phyloP scores from a whole-genome alignment of 305 asterid species.

The Fraxinus floribunda region DNA sequence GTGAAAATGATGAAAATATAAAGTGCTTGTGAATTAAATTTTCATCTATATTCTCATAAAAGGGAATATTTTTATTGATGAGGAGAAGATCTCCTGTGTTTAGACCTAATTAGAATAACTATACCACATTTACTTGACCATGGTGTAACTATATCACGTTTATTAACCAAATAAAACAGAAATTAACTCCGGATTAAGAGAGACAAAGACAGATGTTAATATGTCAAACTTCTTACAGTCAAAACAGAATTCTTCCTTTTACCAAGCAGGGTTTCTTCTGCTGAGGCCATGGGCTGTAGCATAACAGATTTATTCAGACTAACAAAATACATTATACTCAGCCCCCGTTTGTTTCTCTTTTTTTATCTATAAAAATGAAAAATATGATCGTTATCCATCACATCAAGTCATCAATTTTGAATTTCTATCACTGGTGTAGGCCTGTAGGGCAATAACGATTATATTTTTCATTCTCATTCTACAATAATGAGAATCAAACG shows the following conservation, averaged over 20 bases:
- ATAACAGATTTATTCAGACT: neutral
- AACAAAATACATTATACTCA: neutral
- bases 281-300: neutral
- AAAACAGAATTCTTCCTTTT: neutral
- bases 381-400: too few relatives aligned
- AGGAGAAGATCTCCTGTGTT: neutral
- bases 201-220: neutral
- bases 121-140: neutral
- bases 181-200: neutral
- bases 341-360: too few relatives aligned
- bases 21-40: neutral
- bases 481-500: too few relatives aligned
- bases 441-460: too few relatives aligned
- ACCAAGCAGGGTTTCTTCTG: neutral
- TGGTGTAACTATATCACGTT: neutral
- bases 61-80: neutral
- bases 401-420: too few relatives aligned
- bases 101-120: neutral
- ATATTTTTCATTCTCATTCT: too few relatives aligned
- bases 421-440: too few relatives aligned
- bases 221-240: neutral
- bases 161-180: neutral
- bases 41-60: neutral
- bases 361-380: too few relatives aligned
- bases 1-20: too few relatives aligned